phyloP scores from a whole-genome alignment of 139 green algal genomes.

The Zygnema circumcarinatum region DNA sequence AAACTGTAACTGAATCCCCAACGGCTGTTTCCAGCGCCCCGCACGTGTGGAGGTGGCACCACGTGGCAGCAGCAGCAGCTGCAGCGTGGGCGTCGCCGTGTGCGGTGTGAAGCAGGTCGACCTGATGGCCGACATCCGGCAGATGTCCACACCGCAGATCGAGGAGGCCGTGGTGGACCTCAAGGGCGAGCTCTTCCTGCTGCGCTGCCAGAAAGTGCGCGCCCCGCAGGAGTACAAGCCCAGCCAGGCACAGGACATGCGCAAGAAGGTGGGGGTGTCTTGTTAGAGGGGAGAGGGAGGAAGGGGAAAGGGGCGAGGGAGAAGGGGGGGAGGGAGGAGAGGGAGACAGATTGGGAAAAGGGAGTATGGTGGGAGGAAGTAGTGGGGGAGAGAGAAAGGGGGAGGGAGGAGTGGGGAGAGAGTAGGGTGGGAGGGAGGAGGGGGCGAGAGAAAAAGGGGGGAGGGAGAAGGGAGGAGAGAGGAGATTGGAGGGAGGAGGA shows the following conservation, averaged over 20 bases:
- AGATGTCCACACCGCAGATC: constrained; percentile 39
- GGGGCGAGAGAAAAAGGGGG: too few species aligned
- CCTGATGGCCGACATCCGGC: constrained; percentile 45
- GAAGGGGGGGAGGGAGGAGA: not conserved
- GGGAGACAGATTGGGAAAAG: too few species aligned
- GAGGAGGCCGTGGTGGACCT: constrained; percentile 44
- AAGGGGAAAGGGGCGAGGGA: not conserved
- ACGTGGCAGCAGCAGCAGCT: too few species aligned
- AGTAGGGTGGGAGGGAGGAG: too few species aligned
- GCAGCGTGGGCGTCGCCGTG: not conserved
- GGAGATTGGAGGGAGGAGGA: too few species aligned
- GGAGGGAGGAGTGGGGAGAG: too few species aligned
- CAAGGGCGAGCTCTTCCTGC: constrained; percentile 56
- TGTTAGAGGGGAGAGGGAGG: not conserved
- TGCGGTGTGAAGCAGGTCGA: constrained; percentile 25
- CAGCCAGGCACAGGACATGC: constrained; percentile 26
- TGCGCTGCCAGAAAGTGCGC: constrained; percentile 2
- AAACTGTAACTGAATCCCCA: not conserved
- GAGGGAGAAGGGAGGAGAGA: too few species aligned
- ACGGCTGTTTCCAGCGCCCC: too few species aligned
- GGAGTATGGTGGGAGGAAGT: too few species aligned
- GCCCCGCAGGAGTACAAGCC: constrained; percentile 48
- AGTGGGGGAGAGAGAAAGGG: too few species aligned
- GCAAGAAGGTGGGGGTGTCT: constrained; percentile 36
- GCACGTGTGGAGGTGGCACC: too few species aligned